phyloP scores from a whole-genome alignment of 192 early-diverging fungal species.

The Kappamyces sp. region DNA sequence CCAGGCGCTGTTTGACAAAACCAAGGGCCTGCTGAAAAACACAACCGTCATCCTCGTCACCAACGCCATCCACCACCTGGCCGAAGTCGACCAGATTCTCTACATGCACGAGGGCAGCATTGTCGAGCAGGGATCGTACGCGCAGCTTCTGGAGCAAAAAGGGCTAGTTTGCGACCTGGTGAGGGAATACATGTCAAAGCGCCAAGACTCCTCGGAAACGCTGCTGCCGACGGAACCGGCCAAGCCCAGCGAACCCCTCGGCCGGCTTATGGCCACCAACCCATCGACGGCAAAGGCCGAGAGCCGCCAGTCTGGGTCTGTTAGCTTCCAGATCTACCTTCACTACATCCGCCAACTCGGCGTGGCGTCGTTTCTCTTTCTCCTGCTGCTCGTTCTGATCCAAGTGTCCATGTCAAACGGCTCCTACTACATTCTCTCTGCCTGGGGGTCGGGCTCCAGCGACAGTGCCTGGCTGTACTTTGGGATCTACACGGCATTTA shows the following conservation, averaged over 20 bases:
- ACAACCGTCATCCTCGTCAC: conserved; percentile 77
- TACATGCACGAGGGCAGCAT: conserved; percentile 33
- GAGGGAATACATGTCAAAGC: not conserved
- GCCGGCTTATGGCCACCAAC: too few relatives aligned
- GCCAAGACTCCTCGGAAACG: not conserved
- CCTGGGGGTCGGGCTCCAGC: not conserved
- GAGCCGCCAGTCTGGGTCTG: too few relatives aligned
- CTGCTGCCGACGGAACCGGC: not conserved
- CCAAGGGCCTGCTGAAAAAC: conserved; percentile 43
- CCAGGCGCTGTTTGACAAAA: conserved; percentile 26
- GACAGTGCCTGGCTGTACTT: not conserved
- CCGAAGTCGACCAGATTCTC: conserved; percentile 22
- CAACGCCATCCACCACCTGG: conserved; percentile 44
- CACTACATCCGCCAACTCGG: too few relatives aligned
- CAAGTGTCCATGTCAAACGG: not conserved
- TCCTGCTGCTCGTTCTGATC: not conserved
- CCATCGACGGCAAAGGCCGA: too few relatives aligned
- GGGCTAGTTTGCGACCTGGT: conserved; percentile 1
- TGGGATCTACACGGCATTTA: conserved; percentile 2
- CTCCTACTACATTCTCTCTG: conserved; percentile 1
- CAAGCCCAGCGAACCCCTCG: too few relatives aligned
- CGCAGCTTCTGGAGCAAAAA: conserved; percentile 26
- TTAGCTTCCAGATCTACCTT: too few relatives aligned
- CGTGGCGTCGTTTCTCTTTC: not conserved
- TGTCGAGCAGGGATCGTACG: conserved; percentile 27